phyloP scores from a whole-genome alignment of 352 stramenopile species.

The Phytopythium vexans region DNA sequence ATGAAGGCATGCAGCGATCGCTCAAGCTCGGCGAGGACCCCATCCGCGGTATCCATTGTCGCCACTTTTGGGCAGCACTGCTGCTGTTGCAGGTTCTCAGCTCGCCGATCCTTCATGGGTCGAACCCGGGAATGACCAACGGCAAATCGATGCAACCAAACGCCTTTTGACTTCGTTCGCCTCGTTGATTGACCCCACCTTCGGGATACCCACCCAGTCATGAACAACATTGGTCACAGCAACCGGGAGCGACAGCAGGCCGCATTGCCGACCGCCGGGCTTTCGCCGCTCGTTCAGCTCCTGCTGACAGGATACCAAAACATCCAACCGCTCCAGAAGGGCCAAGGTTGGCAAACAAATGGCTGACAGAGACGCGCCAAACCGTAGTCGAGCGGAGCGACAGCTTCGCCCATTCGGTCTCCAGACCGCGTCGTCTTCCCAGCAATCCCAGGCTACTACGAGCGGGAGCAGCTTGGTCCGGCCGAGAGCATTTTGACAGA shows the following conservation, averaged over 20 bases:
- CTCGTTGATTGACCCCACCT: too few relatives aligned
- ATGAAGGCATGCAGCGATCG: too few relatives aligned
- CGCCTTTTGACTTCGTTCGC: background rate
- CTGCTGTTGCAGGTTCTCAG: too few relatives aligned
- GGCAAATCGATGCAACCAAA: too few relatives aligned
- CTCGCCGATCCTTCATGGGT: too few relatives aligned
- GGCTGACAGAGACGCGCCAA: slow-evolving; percentile 17
- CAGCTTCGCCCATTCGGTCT: slow-evolving; percentile 20
- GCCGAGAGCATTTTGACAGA: slow-evolving; percentile 1
- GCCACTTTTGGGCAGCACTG: too few relatives aligned
- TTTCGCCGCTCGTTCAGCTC: slow-evolving; percentile 60
- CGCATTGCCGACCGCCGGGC: slow-evolving; percentile 4
- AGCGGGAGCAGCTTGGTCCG: background rate
- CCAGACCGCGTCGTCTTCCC: slow-evolving; percentile 48
- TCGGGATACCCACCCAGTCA: background rate
- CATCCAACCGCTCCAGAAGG: slow-evolving; percentile 67
- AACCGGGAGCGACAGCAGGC: too few relatives aligned
- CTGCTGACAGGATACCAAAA: slow-evolving; percentile 62
- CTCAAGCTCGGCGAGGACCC: too few relatives aligned
- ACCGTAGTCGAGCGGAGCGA: background rate
- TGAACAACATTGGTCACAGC: background rate
- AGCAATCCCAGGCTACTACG: slow-evolving; percentile 12
- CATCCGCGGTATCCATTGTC: too few relatives aligned
- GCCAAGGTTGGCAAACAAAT: slow-evolving; percentile 65
- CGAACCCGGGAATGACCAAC: too few relatives aligned